Base-by-base conservation (phyloP, 2,329 filamentous ascomycete species). In the Fusarium duplospermum region DNA sequence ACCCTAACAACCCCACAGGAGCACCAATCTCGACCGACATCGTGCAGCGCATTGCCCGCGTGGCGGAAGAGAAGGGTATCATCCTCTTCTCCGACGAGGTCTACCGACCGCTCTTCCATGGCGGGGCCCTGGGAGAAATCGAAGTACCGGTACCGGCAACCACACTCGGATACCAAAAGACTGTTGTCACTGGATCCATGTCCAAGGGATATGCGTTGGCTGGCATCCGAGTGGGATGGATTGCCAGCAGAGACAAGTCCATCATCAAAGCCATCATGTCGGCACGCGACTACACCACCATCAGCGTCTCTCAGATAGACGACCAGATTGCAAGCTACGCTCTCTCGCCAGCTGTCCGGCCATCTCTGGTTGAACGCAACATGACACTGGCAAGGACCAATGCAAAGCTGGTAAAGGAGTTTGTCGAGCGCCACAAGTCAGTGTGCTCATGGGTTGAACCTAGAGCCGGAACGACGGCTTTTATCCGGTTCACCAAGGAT, bases 131-230 rank as follows among this genome's bases (percentile, higher is more conserved):
- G 35, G 66, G 87, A 92, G 54, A 65, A 16, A 68, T 63, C 11
- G 67, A 76, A 88, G 89, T 89, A 3, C 92, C 93, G 0, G 94
- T 93, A 0, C 75, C 80, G 14, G 87, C 92, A 13, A 86, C 95
- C 1, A 90, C 93, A 0, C 85, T 96, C 50, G 92, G 91, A 50
- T 96, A 97, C 82, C 83, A 88, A 4, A 92, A 91, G 65, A 88
- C 89, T 24, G 86, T 97, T 35, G 90, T 90, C 14, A 96, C 93
- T 0, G 92, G 94, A 16, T 95, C 93, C 20, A 90, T 97, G 86
- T 96, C 93, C 29, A 97, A 97, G 83, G 93, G 94, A 0, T 98
- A 94, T 83, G 91, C 93, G 3, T 84, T 98, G 6, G 94, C 94
- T 1, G 94, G 95, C 2, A 91, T 97, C 70, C 91, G 94, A 1